Percentiles rank a stretch among this genome's conserved stretches.
These are phyloP conservation scores for Acanthamoeba lenticulata DNA, from an alignment of 208 protist genomes.

Conservation along the genomic window DNA sequence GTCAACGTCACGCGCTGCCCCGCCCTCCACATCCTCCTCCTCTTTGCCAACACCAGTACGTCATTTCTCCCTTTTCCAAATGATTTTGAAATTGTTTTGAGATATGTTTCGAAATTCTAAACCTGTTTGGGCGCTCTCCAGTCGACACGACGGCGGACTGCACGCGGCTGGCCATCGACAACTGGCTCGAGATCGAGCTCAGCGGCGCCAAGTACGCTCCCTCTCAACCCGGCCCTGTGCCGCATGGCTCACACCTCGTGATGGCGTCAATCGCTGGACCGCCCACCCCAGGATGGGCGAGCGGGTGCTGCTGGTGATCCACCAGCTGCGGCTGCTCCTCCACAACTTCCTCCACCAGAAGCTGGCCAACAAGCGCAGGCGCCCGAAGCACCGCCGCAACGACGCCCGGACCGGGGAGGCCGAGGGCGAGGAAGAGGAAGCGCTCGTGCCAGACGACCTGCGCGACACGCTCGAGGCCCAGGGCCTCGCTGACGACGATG, in stretches of 20 bases:
- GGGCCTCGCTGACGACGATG: not conserved
- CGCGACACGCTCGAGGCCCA: not conserved
- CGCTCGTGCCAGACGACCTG: not conserved
- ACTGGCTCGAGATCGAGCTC: conserved; percentile 70
- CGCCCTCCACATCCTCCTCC: conserved; percentile 70
- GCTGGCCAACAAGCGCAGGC: not conserved
- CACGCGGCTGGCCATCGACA: conserved; percentile 62
- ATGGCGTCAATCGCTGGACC: too few species aligned
- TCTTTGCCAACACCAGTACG: conserved; percentile 67
- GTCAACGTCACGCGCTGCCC: conserved; percentile 56
- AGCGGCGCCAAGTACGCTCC: not conserved
- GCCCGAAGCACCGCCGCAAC: not conserved
- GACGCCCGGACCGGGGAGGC: not conserved
- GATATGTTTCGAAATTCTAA: not conserved
- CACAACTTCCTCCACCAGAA: conserved; percentile 44
- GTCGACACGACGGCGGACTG: conserved; percentile 68
- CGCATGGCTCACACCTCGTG: too few species aligned
- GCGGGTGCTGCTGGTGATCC: conserved; percentile 21
- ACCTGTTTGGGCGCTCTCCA: not conserved
- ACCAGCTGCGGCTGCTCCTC: conserved; percentile 52
- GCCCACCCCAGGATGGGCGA: conserved; percentile 44
- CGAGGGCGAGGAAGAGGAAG: not conserved
- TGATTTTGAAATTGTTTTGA: not conserved
- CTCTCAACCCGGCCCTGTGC: not conserved
- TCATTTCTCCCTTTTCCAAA: not conserved